phyloP scores from a whole-genome alignment of 345 rosid species.

The Murraya paniculata region DNA sequence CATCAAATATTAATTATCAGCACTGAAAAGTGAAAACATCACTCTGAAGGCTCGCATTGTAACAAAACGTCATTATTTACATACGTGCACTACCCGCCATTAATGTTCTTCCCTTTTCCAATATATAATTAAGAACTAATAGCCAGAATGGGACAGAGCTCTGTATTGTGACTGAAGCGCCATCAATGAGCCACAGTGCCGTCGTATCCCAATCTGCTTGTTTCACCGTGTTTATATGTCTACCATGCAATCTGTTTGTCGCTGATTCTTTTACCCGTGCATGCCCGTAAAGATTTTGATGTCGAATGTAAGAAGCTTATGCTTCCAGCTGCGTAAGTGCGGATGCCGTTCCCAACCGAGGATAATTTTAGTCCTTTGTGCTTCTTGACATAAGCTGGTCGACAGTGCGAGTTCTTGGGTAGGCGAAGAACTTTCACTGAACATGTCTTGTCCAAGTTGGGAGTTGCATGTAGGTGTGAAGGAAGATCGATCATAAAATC shows the following conservation, averaged over 20 bases:
- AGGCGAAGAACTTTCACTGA: slow-evolving; percentile 24
- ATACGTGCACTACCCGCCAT: not conserved
- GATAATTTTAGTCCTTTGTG: slow-evolving; percentile 29
- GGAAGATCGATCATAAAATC: slow-evolving; percentile 55
- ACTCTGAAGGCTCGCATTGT: not conserved
- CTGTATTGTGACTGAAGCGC: slow-evolving; percentile 58
- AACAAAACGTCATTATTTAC: slow-evolving; percentile 25
- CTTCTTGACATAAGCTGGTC: slow-evolving; percentile 25
- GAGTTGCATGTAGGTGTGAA: slow-evolving; percentile 44
- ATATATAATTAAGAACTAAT: not conserved
- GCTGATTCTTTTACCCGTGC: slow-evolving; percentile 13
- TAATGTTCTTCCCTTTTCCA: not conserved
- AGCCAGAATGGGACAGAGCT: slow-evolving; percentile 22
- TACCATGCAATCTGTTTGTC: slow-evolving; percentile 19
- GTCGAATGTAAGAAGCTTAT: slow-evolving; percentile 31
- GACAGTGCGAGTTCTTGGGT: slow-evolving; percentile 33
- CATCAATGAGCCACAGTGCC: slow-evolving; percentile 39
- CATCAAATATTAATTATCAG: not conserved
- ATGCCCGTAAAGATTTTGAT: slow-evolving; percentile 33
- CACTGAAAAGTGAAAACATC: not conserved
- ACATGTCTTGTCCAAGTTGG: slow-evolving; percentile 39
- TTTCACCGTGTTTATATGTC: not conserved
- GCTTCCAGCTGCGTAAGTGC: slow-evolving; percentile 34
- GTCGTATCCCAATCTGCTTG: not conserved
- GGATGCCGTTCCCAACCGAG: slow-evolving; percentile 40